A percentile compares a stretch with the other conserved stretches of the same genome.
phyloP scores from a whole-genome alignment of 352 stramenopile species.

The Phytophthora ohioensis region DNA sequence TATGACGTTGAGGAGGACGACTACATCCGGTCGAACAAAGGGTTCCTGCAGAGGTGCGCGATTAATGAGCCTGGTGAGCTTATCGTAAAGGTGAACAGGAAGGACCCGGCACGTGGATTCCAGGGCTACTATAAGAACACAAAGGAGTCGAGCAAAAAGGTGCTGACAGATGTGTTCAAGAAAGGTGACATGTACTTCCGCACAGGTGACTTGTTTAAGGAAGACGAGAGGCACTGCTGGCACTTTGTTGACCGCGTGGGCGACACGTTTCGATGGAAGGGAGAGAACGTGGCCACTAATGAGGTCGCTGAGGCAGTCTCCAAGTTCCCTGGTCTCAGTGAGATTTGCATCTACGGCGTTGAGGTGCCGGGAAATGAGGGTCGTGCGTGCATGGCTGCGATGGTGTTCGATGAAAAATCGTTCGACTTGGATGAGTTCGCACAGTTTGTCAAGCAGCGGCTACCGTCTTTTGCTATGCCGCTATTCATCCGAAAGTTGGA shows the following conservation, averaged over 20 bases:
- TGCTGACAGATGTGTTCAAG: constrained; percentile 83
- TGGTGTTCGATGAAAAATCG: constrained; percentile 75
- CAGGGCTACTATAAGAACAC: constrained; percentile 90
- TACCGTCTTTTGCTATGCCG: constrained; percentile 82
- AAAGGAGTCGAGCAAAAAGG: constrained; percentile 85
- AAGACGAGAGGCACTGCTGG: constrained; percentile 78
- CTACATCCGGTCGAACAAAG: constrained; percentile 62
- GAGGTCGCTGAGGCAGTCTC: constrained; percentile 88
- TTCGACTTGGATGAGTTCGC: constrained; percentile 73
- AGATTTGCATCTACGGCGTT: constrained; percentile 84
- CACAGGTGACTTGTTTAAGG: constrained; percentile 91
- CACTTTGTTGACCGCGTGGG: constrained; percentile 93
- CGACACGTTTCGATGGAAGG: constrained; percentile 95
- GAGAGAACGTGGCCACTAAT: constrained; percentile 93
- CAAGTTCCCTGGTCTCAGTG: constrained; percentile 77
- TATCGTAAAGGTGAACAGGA: constrained; percentile 62
- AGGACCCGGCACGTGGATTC: constrained; percentile 75
- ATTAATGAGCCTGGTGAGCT: constrained; percentile 79
- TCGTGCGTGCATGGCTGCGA: constrained; percentile 83
- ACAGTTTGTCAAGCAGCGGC: constrained; percentile 49
- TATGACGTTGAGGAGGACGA: constrained; percentile 85
- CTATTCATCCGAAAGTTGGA: constrained; percentile 85
- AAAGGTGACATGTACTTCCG: constrained; percentile 92
- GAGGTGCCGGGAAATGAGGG: constrained; percentile 81
- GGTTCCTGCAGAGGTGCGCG: constrained; percentile 59